Conservation (phyloP, 495 filamentous ascomycete genomes). For the Sabuloglossum arenarium region DNA sequence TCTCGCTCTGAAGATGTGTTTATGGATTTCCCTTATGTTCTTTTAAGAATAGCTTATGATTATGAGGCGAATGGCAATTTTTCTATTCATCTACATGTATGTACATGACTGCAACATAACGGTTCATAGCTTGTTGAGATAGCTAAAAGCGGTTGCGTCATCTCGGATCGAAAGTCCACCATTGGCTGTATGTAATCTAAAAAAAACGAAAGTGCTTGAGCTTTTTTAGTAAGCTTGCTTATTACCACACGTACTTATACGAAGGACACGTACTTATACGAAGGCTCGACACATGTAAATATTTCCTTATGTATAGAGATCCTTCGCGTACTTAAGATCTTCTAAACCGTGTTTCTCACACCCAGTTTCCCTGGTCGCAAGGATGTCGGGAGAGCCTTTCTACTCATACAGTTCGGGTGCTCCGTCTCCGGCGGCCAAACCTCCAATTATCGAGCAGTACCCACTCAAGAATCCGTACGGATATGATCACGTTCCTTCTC, state of each 20-base stretch:
- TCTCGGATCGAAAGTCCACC: too few relatives aligned
- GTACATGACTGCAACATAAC: background rate
- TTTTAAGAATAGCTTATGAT: background rate
- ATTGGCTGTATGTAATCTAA: background rate
- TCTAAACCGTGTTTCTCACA: too few relatives aligned
- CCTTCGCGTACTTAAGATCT: too few relatives aligned
- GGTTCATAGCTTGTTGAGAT: background rate
- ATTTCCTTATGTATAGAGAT: too few relatives aligned
- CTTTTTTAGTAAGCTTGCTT: too few relatives aligned
- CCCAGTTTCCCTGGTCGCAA: background rate
- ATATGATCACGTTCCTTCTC: background rate
- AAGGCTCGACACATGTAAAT: too few relatives aligned
- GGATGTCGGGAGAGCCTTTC: background rate
- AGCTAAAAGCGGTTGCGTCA: background rate
- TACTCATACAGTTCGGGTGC: background rate
- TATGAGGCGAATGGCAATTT: background rate
- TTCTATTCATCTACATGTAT: background rate
- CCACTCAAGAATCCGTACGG: background rate
- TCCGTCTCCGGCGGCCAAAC: background rate
- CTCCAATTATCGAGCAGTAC: background rate
- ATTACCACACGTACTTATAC: too few relatives aligned
- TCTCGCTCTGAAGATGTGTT: too few relatives aligned
- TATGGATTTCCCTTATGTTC: background rate
- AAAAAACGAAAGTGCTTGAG: too few relatives aligned
- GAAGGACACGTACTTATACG: too few relatives aligned